These are phyloP conservation scores for Phytophthora sp. DNA, from an alignment of 352 stramenopile species.

Conservation along the genomic window DNA sequence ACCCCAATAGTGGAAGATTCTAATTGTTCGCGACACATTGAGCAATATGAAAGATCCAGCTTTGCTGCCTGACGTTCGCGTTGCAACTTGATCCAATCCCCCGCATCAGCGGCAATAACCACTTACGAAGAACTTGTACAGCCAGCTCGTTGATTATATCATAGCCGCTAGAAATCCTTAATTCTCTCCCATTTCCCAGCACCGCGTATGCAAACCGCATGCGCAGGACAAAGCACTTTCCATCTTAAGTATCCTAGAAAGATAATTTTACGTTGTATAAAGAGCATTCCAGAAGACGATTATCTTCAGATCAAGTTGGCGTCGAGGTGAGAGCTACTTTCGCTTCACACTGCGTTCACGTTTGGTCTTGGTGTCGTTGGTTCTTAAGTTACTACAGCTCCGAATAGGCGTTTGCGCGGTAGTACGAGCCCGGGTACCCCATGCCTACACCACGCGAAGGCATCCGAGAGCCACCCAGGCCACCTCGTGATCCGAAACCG, in stretches of 20 bases:
- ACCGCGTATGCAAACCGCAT: no score
- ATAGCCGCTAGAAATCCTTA: constrained; percentile 15
- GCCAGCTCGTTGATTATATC: constrained; percentile 72
- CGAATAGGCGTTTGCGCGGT: constrained; percentile 62
- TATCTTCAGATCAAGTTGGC: constrained; percentile 20
- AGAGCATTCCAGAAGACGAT: constrained; percentile 15
- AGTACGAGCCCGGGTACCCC: constrained; percentile 61
- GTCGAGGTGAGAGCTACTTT: constrained; percentile 24
- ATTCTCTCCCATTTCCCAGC: constrained; percentile 20
- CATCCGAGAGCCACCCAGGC: constrained; percentile 24
- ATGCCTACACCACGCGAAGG: constrained; percentile 48
- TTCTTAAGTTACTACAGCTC: constrained; percentile 53
- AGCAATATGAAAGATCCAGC: constrained; percentile 19
- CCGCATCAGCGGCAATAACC: constrained; percentile 8
- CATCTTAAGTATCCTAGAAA: constrained; percentile 15
- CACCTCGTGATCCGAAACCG: constrained; percentile 36
- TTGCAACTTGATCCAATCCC: constrained; percentile 1
- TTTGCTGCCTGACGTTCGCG: constrained; percentile 4
- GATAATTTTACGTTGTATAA: constrained; percentile 19
- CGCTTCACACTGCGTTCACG: constrained; percentile 22
- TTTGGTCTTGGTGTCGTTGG: constrained; percentile 24
- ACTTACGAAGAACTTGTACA: constrained; percentile 70
- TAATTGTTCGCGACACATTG: no score
- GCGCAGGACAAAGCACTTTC: constrained; percentile 4
- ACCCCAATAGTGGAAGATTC: no score